A percentile compares a stretch with the other conserved stretches of the same genome.
These are phyloP conservation scores for Fusarium temperatum DNA, from an alignment of 2,329 filamentous ascomycete genomes.

Conservation along the genomic window DNA sequence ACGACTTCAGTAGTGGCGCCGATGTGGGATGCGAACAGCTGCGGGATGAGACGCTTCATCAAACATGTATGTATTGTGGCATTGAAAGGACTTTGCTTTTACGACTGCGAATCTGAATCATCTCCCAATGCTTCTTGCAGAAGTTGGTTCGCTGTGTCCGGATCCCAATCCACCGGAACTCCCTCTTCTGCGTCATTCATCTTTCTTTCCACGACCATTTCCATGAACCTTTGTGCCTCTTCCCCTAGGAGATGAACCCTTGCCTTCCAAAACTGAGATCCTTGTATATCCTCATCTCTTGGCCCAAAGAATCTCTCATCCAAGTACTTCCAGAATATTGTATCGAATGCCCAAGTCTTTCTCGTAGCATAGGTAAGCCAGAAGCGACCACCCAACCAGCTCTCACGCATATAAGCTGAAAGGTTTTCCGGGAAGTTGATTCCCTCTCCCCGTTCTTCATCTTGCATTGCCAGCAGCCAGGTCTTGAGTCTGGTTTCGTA, in stretches of 20 bases:
- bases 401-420: neutral
- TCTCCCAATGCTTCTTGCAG: neutral
- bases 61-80: neutral
- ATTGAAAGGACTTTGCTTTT: neutral
- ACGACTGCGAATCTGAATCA: neutral
- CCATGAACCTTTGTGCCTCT: neutral
- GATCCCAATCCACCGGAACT: neutral
- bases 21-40: neutral
- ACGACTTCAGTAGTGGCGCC: neutral
- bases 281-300: neutral
- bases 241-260: neutral
- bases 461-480: neutral
- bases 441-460: neutral
- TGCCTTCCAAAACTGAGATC: neutral
- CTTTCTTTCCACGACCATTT: neutral
- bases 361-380: neutral
- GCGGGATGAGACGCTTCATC: neutral
- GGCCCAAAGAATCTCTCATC: neutral
- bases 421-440: neutral
- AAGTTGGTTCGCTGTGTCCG: neutral
- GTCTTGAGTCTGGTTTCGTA: neutral
- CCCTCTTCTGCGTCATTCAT: neutral
- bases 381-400: neutral
- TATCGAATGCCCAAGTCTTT: neutral
- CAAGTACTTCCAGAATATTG: neutral